Evolutionary conservation across 2,329 filamentous ascomycete genomes (phyloP), one percentile per base, ranked within the genome.

Genomic region (Fonsecaea nubica): DNA sequence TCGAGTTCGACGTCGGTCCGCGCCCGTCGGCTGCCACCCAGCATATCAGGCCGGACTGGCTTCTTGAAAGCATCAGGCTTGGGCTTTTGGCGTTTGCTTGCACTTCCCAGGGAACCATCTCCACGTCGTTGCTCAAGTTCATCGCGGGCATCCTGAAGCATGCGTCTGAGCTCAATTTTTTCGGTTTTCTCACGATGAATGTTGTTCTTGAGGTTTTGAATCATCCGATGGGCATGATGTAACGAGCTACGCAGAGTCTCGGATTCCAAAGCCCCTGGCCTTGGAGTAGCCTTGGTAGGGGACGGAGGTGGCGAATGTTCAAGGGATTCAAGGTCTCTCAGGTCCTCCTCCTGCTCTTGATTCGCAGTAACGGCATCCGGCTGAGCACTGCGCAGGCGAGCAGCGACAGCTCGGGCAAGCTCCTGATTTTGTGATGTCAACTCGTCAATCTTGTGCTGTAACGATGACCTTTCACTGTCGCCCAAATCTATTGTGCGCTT

Each of bases 111-210:
- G 33, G 61, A 69, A 48, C 72, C 77, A 64, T 82, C 87, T 60
- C 80, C 83, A 56, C 86, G 84, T 66, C 89, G 86, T 55, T 87
- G 80, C 78, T 92, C 95, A 33, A 99, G 81, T 75, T 99, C 95
- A 76, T 99, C 95, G 40, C 93, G 89, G 30, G 94, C 90, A 74
- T 99, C 95, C 80, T 98, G 94, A 35, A 98, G 87, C 86, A 99
- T 92, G 66, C 94, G 91, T 80, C 92, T 93, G 62, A 98, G 86
- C 79, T 99, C 95, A 33, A 98, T 87, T 83, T 97, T 99, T 79
- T 99, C 95, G 0, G 94, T 97, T 88, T 98, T 99, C 79, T 99
- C 95, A 38, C 95, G 91, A 78, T 99, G 94, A 55, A 98, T 91
- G 74, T 93, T 96, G 77, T 91, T 93, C 79, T 96, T 93, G 72